A percentile compares a stretch with the other conserved stretches of the same genome.
These are phyloP conservation scores for Spencermartinsiella ligniputridi DNA, from an alignment of 1,139 yeast genomes.

Conservation along the genomic window DNA sequence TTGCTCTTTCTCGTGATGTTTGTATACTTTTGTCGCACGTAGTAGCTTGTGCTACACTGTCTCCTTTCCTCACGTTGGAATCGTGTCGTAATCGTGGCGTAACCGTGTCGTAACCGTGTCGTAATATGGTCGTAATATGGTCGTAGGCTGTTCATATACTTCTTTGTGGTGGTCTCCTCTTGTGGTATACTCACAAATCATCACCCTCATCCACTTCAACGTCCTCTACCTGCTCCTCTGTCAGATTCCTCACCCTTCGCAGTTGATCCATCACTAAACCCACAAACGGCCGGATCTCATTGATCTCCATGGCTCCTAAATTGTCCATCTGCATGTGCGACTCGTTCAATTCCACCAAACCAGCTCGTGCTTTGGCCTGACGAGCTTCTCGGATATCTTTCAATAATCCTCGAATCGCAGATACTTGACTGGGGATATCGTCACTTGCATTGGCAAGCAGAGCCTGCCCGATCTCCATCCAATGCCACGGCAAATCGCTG, in stretches of 20 bases:
- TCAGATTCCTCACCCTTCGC: constrained; percentile 46
- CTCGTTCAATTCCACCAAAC: constrained; percentile 73
- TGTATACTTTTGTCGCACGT: too few relatives aligned
- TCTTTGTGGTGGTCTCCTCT: too few relatives aligned
- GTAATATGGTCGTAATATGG: too few relatives aligned
- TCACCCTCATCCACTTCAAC: constrained; percentile 16
- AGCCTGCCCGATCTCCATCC: constrained; percentile 78
- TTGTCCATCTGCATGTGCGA: constrained; percentile 81
- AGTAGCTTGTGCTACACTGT: too few relatives aligned
- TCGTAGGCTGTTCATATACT: too few relatives aligned
- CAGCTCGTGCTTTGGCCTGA: constrained; percentile 73
- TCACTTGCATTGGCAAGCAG: constrained; percentile 66
- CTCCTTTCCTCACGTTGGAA: too few relatives aligned
- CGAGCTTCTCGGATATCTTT: constrained; percentile 86
- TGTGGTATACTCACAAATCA: not conserved
- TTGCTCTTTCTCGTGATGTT: too few relatives aligned
- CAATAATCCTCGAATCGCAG: constrained; percentile 58
- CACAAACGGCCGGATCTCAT: constrained; percentile 82
- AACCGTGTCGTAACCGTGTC: too few relatives aligned
- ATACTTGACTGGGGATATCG: constrained; percentile 65
- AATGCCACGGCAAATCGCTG: constrained; percentile 66
- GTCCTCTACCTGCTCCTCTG: constrained; percentile 27
- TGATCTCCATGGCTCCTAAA: constrained; percentile 75
- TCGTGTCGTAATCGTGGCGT: too few relatives aligned
- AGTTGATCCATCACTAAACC: constrained; percentile 75